phyloP scores from a whole-genome alignment of 345 rosid species.

The Crucihimalaya himalaica region DNA sequence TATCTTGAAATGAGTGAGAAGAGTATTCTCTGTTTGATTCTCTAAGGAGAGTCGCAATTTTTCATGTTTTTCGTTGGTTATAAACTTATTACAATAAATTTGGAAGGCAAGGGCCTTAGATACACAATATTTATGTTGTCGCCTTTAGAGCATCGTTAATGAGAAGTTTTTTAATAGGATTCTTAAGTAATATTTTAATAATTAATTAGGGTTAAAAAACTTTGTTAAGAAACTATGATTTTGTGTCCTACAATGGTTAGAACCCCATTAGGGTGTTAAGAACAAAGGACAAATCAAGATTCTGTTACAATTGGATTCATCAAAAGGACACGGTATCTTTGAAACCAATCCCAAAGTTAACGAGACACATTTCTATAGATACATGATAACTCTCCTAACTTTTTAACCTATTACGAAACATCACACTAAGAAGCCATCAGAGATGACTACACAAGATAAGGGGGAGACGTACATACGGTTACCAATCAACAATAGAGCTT shows the following conservation, averaged over 20 bases:
- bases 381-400: conserved; percentile 27
- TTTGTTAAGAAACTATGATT: no score
- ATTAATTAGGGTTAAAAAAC: no score
- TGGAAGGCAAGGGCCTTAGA: conserved; percentile 28
- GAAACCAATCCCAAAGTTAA: conserved; percentile 15
- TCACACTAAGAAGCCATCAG: conserved; percentile 21
- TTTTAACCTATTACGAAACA: conserved; percentile 23
- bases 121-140: conserved; percentile 17
- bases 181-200: no score
- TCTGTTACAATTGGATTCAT: conserved; percentile 19
- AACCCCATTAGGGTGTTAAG: background rate
- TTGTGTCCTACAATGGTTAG: no score
- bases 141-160: no score
- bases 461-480: conserved; percentile 7
- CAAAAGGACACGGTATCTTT: conserved; percentile 9
- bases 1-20: conserved; percentile 15
- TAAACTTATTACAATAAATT: background rate
- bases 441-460: background rate
- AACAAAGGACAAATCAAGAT: conserved; percentile 9
- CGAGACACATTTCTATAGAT: conserved; percentile 6
- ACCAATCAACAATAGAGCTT: conserved; percentile 40
- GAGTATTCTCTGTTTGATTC: conserved; percentile 14
- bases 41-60: conserved; percentile 17
- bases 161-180: no score
- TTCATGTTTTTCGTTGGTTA: background rate